These are phyloP conservation scores for Cadophora malorum DNA, from an alignment of 2,329 filamentous ascomycete genomes.

Conservation along the genomic window DNA sequence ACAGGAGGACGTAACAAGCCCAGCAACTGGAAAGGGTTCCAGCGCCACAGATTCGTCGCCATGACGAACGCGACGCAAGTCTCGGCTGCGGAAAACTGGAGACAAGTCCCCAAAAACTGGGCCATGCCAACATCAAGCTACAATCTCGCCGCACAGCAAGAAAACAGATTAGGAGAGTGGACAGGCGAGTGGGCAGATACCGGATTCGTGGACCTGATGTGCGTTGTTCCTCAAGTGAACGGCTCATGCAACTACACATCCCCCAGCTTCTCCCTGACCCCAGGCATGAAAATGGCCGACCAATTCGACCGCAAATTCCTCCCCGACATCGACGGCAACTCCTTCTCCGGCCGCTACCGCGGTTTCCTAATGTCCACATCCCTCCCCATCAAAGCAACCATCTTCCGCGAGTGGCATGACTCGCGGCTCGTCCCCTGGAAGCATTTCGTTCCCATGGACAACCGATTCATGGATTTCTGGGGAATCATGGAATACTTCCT, in stretches of 20 bases:
- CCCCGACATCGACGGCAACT: slow-evolving; percentile 79
- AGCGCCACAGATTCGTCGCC: slow-evolving; percentile 61
- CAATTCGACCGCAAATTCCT: slow-evolving; percentile 72
- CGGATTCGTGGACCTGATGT: slow-evolving; percentile 51
- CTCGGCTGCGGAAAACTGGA: slow-evolving; percentile 44
- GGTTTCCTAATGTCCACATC: slow-evolving; percentile 73
- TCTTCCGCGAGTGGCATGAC: slow-evolving; percentile 85
- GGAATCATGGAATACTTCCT: slow-evolving; percentile 79
- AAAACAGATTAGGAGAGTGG: slow-evolving; percentile 50
- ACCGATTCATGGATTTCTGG: slow-evolving; percentile 73
- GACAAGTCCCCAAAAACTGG: slow-evolving; percentile 56
- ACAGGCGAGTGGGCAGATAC: slow-evolving; percentile 44
- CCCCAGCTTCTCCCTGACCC: slow-evolving; percentile 51
- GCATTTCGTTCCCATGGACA: slow-evolving; percentile 85
- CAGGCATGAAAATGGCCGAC: slow-evolving; percentile 57
- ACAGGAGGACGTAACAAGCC: slow-evolving; percentile 60
- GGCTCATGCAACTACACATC: slow-evolving; percentile 55
- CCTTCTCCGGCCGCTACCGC: slow-evolving; percentile 71
- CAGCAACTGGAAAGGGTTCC: slow-evolving; percentile 61
- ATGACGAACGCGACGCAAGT: slow-evolving; percentile 57
- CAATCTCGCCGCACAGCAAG: slow-evolving; percentile 50
- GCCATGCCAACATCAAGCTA: slow-evolving; percentile 57
- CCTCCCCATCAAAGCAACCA: slow-evolving; percentile 77
- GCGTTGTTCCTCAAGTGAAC: slow-evolving; percentile 50
- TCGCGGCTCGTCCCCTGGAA: slow-evolving; percentile 75